Conservation (phyloP, 306 rosid species). For the Sindora glabra region DNA sequence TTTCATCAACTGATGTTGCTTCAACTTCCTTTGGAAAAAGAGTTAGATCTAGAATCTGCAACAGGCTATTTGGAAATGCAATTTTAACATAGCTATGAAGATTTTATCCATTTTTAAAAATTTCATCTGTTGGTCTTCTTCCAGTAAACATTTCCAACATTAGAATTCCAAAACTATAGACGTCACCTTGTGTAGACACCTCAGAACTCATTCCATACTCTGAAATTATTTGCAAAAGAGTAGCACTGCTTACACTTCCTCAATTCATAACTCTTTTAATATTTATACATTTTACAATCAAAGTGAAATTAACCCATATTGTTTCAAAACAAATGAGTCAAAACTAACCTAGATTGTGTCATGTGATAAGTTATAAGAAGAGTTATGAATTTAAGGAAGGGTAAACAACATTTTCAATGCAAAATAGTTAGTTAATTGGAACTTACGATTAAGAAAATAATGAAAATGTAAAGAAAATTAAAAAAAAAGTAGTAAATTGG, state of each 20-base stretch:
- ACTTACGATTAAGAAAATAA: not conserved
- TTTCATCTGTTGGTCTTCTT: conserved; percentile 5
- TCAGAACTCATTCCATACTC: conserved; percentile 6
- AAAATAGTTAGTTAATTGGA: not conserved
- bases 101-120: not conserved
- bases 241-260: no score
- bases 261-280: no score
- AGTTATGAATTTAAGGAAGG: no score
- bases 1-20: not conserved
- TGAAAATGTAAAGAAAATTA: not conserved
- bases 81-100: not conserved
- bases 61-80: not conserved
- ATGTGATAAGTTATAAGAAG: no score
- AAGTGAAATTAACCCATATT: no score
- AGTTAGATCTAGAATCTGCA: not conserved
- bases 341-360: no score
- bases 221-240: not conserved
- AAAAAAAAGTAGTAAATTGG: no score
- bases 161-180: conserved; percentile 18
- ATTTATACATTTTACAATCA: no score
- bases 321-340: no score
- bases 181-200: conserved; percentile 17
- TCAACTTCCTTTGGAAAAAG: not conserved
- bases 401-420: no score
- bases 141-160: conserved; percentile 8